phyloP scores from a whole-genome alignment of 345 rosid genomes.

The Gossypium ekmanianum region DNA sequence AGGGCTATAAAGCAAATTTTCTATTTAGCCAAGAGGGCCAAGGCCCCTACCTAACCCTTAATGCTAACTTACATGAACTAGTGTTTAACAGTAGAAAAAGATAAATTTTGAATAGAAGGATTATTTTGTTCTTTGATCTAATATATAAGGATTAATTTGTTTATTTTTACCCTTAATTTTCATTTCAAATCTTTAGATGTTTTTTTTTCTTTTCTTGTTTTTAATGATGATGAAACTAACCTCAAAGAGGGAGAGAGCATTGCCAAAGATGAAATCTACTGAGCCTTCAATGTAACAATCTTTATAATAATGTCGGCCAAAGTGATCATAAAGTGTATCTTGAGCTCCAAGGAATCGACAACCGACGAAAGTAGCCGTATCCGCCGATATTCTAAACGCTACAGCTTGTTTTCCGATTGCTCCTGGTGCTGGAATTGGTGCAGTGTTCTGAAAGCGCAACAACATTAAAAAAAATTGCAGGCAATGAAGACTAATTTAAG shows the following conservation, averaged over 20 bases:
- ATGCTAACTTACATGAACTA: too few relatives aligned
- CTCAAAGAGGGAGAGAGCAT: constrained; percentile 89
- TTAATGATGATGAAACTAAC: constrained; percentile 24
- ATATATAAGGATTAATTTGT: too few relatives aligned
- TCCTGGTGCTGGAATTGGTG: constrained; percentile 86
- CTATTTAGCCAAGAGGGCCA: too few relatives aligned
- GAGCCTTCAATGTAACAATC: constrained; percentile 95
- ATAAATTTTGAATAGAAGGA: too few relatives aligned
- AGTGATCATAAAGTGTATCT: constrained; percentile 88
- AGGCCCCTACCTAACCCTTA: too few relatives aligned
- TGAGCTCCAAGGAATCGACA: constrained; percentile 89
- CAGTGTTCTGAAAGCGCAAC: constrained; percentile 55
- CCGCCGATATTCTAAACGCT: constrained; percentile 86
- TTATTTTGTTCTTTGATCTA: too few relatives aligned
- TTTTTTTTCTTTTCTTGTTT: not conserved
- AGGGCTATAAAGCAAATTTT: too few relatives aligned
- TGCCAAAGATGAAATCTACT: constrained; percentile 91
- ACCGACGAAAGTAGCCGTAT: constrained; percentile 74
- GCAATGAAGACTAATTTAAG: not conserved
- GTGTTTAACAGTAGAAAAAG: too few relatives aligned
- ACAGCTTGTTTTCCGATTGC: constrained; percentile 91
- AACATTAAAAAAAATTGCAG: not conserved
- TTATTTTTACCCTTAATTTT: not conserved
- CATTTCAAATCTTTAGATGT: constrained; percentile 30
- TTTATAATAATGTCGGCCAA: constrained; percentile 93